Percentiles rank a stretch among this genome's conserved stretches.
Evolutionary conservation across 192 early-diverging fungal genomes (phyloP).

Genomic region (Gaertneriomyces sp.): DNA sequence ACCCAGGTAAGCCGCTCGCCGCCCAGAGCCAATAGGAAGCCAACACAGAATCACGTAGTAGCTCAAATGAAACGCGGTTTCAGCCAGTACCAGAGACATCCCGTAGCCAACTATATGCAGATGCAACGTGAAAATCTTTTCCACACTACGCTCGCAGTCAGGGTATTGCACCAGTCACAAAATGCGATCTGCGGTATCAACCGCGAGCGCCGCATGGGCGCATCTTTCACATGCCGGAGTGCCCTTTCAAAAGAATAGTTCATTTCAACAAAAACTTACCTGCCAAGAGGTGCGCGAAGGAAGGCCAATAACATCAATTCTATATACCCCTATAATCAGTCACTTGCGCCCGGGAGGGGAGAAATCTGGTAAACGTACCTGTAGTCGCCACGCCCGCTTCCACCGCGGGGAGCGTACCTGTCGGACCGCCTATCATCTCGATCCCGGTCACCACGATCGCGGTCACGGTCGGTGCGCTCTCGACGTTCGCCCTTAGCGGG

Average conservation of each 20-base stretch:
- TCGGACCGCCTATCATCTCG: not conserved
- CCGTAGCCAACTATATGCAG: too few species aligned
- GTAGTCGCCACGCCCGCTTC: slow-evolving; percentile 1
- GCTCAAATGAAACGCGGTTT: too few species aligned
- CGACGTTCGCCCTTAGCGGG: slow-evolving; percentile 58
- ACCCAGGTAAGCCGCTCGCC: too few species aligned
- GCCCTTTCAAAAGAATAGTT: not conserved
- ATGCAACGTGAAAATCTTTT: too few species aligned
- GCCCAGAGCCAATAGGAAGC: too few species aligned
- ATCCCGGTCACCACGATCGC: slow-evolving; percentile 20
- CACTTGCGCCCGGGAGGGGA: not conserved
- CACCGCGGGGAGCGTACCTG: not conserved
- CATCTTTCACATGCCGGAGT: too few species aligned
- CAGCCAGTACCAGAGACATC: too few species aligned
- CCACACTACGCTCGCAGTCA: too few species aligned
- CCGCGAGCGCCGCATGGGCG: too few species aligned
- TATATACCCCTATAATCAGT: not conserved
- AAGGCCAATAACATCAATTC: slow-evolving; percentile 2
- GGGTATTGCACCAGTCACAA: too few species aligned
- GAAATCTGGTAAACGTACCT: not conserved
- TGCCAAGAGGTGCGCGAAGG: slow-evolving; percentile 30
- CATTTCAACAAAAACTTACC: slow-evolving; percentile 28
- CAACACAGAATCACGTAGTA: too few species aligned
- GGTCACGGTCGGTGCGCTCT: slow-evolving; percentile 26
- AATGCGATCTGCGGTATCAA: too few species aligned